A percentile compares a stretch with the other conserved stretches of the same genome.
Conservation (phyloP, 768 basidiomycete species). For the Leucosporidium yakuticum region DNA sequence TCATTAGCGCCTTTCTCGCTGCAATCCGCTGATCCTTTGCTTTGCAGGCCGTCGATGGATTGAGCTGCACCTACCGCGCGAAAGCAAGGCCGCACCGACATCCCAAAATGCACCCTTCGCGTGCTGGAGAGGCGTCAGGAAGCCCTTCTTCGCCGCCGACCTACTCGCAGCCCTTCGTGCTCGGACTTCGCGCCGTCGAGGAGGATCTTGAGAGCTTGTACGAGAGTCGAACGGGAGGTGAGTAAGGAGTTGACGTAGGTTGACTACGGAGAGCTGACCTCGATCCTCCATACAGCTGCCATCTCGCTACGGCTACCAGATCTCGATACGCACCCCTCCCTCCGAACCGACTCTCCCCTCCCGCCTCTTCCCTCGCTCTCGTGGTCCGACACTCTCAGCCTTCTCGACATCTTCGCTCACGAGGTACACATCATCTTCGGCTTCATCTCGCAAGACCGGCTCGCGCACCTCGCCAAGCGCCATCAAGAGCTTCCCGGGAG, state of each 20-base stretch:
- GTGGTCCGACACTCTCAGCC: background rate
- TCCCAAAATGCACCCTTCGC: too few species aligned
- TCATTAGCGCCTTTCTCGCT: too few species aligned
- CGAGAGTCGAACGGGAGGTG: background rate
- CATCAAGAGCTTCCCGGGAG: background rate
- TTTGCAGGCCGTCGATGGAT: background rate
- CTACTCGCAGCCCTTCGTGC: background rate
- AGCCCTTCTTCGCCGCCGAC: background rate
- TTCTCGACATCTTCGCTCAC: conserved; percentile 5
- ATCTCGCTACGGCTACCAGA: conserved; percentile 12
- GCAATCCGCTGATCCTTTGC: too few species aligned
- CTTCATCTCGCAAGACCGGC: background rate
- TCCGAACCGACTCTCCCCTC: background rate
- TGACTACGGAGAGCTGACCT: background rate
- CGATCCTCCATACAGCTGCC: background rate
- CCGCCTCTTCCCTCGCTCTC: background rate
- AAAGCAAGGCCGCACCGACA: background rate
- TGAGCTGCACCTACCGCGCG: background rate
- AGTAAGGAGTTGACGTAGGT: background rate
- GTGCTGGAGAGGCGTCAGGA: background rate
- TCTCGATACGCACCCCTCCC: background rate
- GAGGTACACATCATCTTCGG: conserved; percentile 4
- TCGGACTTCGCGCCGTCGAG: conserved; percentile 5
- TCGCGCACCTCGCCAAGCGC: conserved; percentile 2
- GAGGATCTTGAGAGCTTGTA: background rate